A percentile compares a stretch with the other conserved stretches of the same genome.
These are phyloP conservation scores for Ganoderma sp. DNA, from an alignment of 1,284 basidiomycete genomes.

Conservation along the genomic window DNA sequence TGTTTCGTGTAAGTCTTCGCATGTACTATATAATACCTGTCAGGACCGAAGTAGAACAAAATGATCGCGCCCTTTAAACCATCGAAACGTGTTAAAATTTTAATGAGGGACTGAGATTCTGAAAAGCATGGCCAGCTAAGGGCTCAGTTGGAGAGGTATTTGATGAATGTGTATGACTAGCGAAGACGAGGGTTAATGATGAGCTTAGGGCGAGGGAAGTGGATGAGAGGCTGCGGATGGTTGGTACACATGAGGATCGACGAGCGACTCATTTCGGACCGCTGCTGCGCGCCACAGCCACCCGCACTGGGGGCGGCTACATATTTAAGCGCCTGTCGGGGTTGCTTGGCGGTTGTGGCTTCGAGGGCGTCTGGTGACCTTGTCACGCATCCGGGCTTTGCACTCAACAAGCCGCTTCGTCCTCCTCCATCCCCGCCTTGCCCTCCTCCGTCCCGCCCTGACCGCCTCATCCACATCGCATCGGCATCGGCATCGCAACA, in stretches of 20 bases:
- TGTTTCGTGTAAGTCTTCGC: constrained; percentile 15
- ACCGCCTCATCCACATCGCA: neutral
- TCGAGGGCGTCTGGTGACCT: constrained; percentile 12
- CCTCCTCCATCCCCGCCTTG: neutral
- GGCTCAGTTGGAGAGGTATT: neutral
- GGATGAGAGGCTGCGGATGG: neutral
- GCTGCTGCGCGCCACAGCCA: constrained; percentile 9
- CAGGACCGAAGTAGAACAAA: neutral
- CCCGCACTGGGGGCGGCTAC: neutral
- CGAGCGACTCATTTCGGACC: neutral
- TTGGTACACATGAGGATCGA: constrained; percentile 6
- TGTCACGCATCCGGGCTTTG: constrained; percentile 14
- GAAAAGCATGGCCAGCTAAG: neutral
- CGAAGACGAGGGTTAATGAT: neutral
- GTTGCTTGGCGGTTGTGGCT: neutral
- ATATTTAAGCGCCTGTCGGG: constrained; percentile 4
- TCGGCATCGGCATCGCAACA: neutral
- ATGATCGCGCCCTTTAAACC: neutral
- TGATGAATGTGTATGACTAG: neutral
- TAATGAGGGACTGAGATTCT: neutral
- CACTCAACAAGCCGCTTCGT: constrained; percentile 6
- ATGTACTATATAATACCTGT: neutral
- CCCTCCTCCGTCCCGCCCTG: neutral
- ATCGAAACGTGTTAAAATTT: neutral
- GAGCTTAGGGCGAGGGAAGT: neutral